Evolutionary conservation across 306 rosid genomes (phyloP).

Genomic region (Pyrus pyrifolia): DNA sequence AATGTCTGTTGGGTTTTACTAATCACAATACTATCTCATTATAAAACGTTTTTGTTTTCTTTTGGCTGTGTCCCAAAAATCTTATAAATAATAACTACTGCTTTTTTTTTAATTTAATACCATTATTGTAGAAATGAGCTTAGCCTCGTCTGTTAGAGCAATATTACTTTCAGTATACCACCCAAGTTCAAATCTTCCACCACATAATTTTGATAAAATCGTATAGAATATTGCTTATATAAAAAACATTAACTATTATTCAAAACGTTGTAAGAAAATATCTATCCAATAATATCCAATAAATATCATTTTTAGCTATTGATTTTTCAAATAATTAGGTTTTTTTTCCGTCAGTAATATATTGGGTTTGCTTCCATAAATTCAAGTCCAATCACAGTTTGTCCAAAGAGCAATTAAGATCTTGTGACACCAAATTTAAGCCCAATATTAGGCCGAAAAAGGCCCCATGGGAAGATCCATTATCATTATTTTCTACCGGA

Average conservation of each 20-base stretch:
- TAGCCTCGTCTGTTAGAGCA: too few species aligned
- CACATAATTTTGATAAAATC: too few species aligned
- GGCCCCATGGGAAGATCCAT: neutral
- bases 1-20: too few species aligned
- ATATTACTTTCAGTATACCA: neutral
- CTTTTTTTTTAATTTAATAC: too few species aligned
- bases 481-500: neutral
- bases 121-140: too few species aligned
- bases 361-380: neutral
- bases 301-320: neutral
- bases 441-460: neutral
- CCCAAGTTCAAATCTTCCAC: neutral
- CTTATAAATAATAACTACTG: too few species aligned
- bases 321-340: neutral
- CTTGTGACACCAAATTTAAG: neutral
- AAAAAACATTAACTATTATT: too few species aligned
- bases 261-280: neutral
- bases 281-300: neutral
- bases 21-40: too few species aligned
- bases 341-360: neutral
- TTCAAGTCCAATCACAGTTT: neutral
- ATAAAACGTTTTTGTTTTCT: too few species aligned
- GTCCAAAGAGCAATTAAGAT: neutral
- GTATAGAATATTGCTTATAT: neutral
- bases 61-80: too few species aligned